Conservation (phyloP, 1,284 basidiomycete species). For the Cutaneotrichosporon curvatum region DNA sequence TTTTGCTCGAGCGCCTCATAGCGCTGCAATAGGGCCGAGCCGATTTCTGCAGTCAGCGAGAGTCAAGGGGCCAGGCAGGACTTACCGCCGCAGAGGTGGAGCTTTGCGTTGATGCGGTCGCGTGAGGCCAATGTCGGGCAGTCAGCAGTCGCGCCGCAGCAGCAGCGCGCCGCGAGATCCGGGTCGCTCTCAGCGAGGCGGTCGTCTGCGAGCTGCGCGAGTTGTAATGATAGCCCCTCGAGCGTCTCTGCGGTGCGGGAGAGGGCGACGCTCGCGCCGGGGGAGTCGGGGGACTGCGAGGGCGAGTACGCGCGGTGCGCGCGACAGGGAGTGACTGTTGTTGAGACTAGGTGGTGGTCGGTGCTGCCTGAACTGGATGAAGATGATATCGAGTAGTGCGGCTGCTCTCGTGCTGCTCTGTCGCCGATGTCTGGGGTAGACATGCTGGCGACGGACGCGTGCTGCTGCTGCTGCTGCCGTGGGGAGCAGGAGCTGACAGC, state of each 20-base stretch:
- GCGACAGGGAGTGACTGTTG: background rate
- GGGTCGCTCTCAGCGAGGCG: slow-evolving; percentile 12
- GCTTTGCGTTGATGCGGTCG: slow-evolving; percentile 62
- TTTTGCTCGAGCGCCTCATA: slow-evolving; percentile 76
- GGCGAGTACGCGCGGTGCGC: background rate
- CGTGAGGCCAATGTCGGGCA: slow-evolving; percentile 53
- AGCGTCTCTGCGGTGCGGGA: slow-evolving; percentile 37
- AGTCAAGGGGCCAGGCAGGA: slow-evolving; percentile 14
- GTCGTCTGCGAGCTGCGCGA: slow-evolving; percentile 26
- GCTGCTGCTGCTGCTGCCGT: too few relatives aligned
- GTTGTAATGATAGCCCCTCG: slow-evolving; percentile 32
- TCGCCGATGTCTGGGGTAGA: too few relatives aligned
- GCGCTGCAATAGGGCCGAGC: slow-evolving; percentile 75
- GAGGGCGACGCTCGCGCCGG: slow-evolving; percentile 27
- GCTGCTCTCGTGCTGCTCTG: too few relatives aligned
- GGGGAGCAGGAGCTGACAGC: too few relatives aligned
- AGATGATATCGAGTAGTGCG: background rate
- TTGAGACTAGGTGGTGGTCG: background rate
- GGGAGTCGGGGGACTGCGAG: slow-evolving; percentile 18
- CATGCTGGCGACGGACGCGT: too few relatives aligned
- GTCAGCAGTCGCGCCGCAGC: slow-evolving; percentile 13
- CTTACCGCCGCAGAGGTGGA: slow-evolving; percentile 76
- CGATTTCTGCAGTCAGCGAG: slow-evolving; percentile 60
- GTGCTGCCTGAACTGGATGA: background rate
- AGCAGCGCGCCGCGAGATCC: slow-evolving; percentile 20